Percentiles rank a stretch among this genome's conserved stretches.
Evolutionary conservation across 2,329 filamentous ascomycete genomes (phyloP).

Genomic region (Hypoxylon sp.): DNA sequence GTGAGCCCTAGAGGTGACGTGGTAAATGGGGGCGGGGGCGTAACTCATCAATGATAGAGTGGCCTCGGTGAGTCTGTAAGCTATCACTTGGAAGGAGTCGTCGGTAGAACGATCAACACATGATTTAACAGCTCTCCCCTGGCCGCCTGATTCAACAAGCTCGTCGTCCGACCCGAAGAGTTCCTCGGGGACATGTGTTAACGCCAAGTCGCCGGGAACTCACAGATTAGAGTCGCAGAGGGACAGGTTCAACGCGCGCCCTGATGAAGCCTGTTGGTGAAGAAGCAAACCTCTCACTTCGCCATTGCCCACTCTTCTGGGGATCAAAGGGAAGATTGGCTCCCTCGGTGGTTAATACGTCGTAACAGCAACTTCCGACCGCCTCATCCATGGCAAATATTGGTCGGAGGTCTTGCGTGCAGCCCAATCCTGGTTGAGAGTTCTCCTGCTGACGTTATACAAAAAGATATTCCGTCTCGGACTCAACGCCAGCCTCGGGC

Average conservation of each 20-base stretch:
- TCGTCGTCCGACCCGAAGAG: background rate
- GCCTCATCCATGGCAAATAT: background rate
- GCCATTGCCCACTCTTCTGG: background rate
- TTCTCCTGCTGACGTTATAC: slow-evolving; percentile 19
- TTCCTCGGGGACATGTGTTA: background rate
- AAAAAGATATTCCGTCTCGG: slow-evolving; percentile 7
- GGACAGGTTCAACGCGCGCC: background rate
- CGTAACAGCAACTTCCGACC: background rate
- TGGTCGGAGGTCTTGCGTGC: background rate
- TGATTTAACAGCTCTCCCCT: background rate
- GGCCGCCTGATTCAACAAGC: background rate
- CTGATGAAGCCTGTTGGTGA: background rate
- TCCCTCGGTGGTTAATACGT: background rate
- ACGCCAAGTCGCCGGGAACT: background rate
- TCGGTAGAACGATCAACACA: background rate
- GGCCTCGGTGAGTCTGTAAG: slow-evolving; percentile 8
- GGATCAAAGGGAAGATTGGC: background rate
- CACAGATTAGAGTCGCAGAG: background rate
- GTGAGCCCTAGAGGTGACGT: slow-evolving; percentile 5
- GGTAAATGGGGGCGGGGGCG: background rate
- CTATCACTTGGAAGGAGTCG: background rate
- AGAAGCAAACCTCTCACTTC: background rate
- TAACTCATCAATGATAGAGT: background rate
- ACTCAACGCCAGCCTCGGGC: slow-evolving; percentile 10
- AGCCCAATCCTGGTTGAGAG: background rate